Conservation (phyloP, 2,329 filamentous ascomycete species). For the Penicillium sumatraense region DNA sequence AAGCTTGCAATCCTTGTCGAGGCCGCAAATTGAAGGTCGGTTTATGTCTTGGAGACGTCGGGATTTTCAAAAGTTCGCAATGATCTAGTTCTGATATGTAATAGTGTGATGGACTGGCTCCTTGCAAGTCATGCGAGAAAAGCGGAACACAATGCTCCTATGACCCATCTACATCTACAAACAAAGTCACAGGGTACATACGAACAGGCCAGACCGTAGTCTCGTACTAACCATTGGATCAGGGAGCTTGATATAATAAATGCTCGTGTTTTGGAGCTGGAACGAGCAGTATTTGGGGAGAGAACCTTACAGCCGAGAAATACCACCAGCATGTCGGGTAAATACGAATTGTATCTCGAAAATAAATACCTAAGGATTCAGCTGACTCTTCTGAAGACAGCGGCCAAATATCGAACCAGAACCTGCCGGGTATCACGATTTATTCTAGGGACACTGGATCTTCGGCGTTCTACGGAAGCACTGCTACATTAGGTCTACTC, state of each 20-base stretch:
- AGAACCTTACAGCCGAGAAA: constrained; percentile 6
- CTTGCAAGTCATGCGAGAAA: constrained; percentile 14
- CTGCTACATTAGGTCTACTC: neutral
- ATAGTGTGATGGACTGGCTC: constrained; percentile 13
- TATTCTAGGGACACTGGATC: neutral
- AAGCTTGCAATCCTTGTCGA: constrained; percentile 14
- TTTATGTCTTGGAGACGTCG: too few relatives aligned
- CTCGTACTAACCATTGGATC: neutral
- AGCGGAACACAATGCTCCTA: constrained; percentile 7
- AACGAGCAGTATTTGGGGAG: constrained; percentile 16
- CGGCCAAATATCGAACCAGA: neutral
- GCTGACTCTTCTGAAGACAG: neutral
- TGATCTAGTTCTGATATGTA: neutral
- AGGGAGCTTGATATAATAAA: constrained; percentile 15
- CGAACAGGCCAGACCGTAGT: neutral
- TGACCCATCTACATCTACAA: constrained; percentile 8
- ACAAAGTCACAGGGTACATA: constrained; percentile 3
- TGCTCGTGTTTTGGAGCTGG: constrained; percentile 12
- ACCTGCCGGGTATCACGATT: neutral
- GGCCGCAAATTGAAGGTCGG: constrained; percentile 12
- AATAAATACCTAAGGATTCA: neutral
- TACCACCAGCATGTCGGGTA: neutral
- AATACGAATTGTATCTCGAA: neutral
- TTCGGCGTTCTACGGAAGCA: constrained; percentile 2
- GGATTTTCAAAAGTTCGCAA: neutral